These are phyloP conservation scores for Lasiodiplodia hormozganensis DNA, from an alignment of 2,329 filamentous ascomycete species.

Conservation along the genomic window DNA sequence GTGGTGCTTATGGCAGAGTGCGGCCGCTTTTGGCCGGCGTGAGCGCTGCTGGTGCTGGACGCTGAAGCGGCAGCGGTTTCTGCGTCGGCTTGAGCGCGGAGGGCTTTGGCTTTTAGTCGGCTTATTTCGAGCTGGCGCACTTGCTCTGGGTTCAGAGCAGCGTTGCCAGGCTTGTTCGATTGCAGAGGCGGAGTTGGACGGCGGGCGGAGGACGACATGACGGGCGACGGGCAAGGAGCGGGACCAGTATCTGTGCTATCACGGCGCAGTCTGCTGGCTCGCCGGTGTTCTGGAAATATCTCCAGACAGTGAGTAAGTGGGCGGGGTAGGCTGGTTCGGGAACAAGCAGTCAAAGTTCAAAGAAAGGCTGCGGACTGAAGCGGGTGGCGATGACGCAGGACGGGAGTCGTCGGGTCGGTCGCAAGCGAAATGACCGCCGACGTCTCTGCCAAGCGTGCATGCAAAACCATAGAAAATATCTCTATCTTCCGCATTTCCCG, in stretches of 20 bases:
- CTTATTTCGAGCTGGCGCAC: slow-evolving; percentile 76
- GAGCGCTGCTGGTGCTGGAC: slow-evolving; percentile 38
- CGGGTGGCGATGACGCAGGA: slow-evolving; percentile 5
- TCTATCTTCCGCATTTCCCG: too few species aligned
- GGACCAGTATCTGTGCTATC: not conserved
- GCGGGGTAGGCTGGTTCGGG: not conserved
- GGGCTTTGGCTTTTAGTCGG: slow-evolving; percentile 85
- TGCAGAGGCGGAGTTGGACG: slow-evolving; percentile 56
- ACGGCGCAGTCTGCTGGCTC: not conserved
- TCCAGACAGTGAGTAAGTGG: not conserved
- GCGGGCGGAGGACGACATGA: slow-evolving; percentile 31
- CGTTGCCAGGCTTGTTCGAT: slow-evolving; percentile 46
- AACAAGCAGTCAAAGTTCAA: not conserved
- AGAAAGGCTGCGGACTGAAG: not conserved
- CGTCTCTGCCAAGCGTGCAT: not conserved
- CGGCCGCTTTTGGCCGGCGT: slow-evolving; percentile 73
- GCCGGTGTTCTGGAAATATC: not conserved
- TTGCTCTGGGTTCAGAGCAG: slow-evolving; percentile 66
- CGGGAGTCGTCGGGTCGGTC: not conserved
- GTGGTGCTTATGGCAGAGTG: slow-evolving; percentile 66
- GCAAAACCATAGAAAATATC: too few species aligned
- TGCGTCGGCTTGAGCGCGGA: slow-evolving; percentile 74
- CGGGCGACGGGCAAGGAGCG: not conserved
- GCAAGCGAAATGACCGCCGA: not conserved
- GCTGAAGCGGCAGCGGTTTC: slow-evolving; percentile 33